Evolutionary conservation across 192 early-diverging fungal species (phyloP), one percentile per base, ranked within the genome.

Genomic region (Lobosporangium transversale): DNA sequence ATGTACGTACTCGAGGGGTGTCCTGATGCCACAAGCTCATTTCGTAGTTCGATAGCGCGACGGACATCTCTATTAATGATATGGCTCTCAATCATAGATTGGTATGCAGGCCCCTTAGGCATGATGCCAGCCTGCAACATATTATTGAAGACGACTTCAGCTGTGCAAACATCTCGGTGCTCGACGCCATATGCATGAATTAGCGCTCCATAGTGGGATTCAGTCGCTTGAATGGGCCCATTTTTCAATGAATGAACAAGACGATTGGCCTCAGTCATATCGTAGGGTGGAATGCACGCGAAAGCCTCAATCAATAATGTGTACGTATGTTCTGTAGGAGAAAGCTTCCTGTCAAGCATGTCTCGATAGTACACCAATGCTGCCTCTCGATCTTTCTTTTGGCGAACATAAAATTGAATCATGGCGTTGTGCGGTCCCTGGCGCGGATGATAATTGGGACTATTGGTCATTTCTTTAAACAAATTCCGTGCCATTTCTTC

Each of bases 331-430:
- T 80, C 75, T 21, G 82, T 84, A 15, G 87, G 85, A 27, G 65
- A 63, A n/a, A 86, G 63, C 24, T 81, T 69, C n/a, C 75, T 73
- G 10, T 56, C 54, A 27, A 66, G 53, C 58, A 84, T 78, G 43
- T 82, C 68, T 1, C 68, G 66, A 61, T 83, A 88, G 64, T 83
- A 88, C 17, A 80, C 61, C 24, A 88, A 55, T 10, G 79, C 85
- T 1, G 70, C 78, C 17, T 70, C 56, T 21, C 87, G 85, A 58
- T 84, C 67, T 30, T 66, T 81, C 44, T 83, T 73, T 43, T 88
- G 83, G 15, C 85, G 84, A 4, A 84, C 83, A 62, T 88, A 86
- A 44, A 86, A 88, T 62, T 88, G 87, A 21, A 88, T 88, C 85
- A 88, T 86, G 54, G 82, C 67, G 60, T 88, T 88, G 42, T 82